Evolutionary conservation across 2,329 filamentous ascomycete species (phyloP).

Genomic region (Akanthomyces lecanii): DNA sequence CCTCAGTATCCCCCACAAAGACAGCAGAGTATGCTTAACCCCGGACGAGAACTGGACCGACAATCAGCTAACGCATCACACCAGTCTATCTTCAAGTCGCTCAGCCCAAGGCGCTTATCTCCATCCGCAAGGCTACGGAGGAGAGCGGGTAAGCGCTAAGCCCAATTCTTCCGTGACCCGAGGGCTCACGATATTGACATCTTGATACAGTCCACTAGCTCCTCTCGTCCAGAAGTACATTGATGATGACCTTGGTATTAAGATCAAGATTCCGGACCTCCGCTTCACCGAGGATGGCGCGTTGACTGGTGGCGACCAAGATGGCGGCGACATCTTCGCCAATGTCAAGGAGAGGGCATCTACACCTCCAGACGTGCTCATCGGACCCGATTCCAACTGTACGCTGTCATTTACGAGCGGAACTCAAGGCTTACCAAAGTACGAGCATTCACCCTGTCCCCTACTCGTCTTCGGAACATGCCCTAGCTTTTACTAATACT

Average conservation of each 20-base stretch:
- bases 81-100: slow-evolving; percentile 72
- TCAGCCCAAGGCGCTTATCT: slow-evolving; percentile 61
- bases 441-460: neutral
- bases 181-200: neutral
- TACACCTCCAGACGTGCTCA: slow-evolving; percentile 63
- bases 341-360: slow-evolving; percentile 46
- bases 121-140: slow-evolving; percentile 66
- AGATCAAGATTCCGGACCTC: slow-evolving; percentile 70
- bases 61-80: neutral
- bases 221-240: slow-evolving; percentile 58
- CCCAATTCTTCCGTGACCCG: neutral
- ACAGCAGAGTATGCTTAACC: slow-evolving; percentile 22
- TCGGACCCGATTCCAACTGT: slow-evolving; percentile 80
- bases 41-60: neutral
- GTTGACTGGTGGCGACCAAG: slow-evolving; percentile 62
- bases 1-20: slow-evolving; percentile 42
- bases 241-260: slow-evolving; percentile 65
- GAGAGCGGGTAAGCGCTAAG: slow-evolving; percentile 43
- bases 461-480: no score
- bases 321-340: slow-evolving; percentile 65
- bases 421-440: slow-evolving; percentile 72
- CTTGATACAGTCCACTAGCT: slow-evolving; percentile 29
- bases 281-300: slow-evolving; percentile 66
- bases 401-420: slow-evolving; percentile 74
- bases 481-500: neutral